Conservation (phyloP, 2,329 filamentous ascomycete species). For the Metarhizium album region DNA sequence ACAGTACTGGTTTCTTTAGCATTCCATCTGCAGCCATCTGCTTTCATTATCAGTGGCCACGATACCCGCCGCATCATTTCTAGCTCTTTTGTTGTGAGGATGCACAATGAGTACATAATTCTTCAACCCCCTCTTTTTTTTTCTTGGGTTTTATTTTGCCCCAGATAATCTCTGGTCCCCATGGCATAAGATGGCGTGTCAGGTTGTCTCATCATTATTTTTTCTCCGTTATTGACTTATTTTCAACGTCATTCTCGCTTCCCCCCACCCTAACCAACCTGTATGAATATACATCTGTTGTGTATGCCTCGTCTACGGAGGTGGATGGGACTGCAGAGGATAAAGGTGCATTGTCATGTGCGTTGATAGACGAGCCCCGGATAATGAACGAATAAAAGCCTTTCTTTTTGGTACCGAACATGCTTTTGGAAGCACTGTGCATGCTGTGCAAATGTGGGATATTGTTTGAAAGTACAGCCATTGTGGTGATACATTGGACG, state of each 20-base stretch:
- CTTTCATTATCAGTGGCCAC: constrained; percentile 1
- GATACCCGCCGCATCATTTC: constrained; percentile 1
- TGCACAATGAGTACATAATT: neutral
- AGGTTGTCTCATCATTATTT: neutral
- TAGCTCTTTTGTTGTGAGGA: neutral
- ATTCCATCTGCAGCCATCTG: neutral
- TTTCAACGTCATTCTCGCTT: neutral
- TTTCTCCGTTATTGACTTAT: neutral
- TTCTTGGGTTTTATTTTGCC: too few species aligned
- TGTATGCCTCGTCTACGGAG: neutral
- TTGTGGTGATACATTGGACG: too few species aligned
- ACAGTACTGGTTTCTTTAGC: neutral
- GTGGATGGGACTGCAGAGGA: neutral
- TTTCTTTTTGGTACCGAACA: neutral
- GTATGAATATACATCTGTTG: neutral
- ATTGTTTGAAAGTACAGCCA: too few species aligned
- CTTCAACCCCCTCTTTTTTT: neutral
- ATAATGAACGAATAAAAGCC: neutral
- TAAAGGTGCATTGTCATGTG: neutral
- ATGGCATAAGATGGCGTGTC: constrained; percentile 3
- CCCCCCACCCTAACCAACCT: neutral
- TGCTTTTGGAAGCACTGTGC: too few species aligned
- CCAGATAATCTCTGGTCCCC: neutral
- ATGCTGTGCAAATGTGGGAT: too few species aligned
- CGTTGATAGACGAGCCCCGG: neutral